phyloP scores from a whole-genome alignment of 352 stramenopile species.

The Phytophthora sansomeana region DNA sequence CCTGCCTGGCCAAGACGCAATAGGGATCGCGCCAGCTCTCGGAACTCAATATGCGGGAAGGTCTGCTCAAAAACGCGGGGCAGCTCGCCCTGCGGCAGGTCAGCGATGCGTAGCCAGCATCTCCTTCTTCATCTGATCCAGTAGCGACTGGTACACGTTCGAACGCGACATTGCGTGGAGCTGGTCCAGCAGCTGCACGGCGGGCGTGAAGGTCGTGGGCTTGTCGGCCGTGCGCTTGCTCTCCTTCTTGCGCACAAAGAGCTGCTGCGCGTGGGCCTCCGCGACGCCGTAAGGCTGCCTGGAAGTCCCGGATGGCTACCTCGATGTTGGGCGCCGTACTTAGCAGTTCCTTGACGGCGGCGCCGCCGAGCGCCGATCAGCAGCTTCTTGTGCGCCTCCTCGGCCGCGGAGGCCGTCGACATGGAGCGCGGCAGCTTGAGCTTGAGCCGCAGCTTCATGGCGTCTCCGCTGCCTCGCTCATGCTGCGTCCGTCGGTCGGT shows the following conservation, averaged over 20 bases:
- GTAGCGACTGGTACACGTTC: slow-evolving; percentile 70
- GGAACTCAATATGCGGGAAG: slow-evolving; percentile 91
- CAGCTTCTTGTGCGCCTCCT: slow-evolving; percentile 50
- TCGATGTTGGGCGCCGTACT: slow-evolving; percentile 87
- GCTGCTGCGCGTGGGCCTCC: slow-evolving; percentile 51
- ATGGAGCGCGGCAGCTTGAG: slow-evolving; percentile 62
- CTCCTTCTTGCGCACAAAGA: slow-evolving; percentile 43
- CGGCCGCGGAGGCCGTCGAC: slow-evolving; percentile 26
- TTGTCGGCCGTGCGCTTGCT: slow-evolving; percentile 23
- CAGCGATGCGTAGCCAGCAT: slow-evolving; percentile 79
- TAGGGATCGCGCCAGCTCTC: slow-evolving; percentile 84
- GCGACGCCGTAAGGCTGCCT: slow-evolving; percentile 68
- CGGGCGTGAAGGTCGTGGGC: slow-evolving; percentile 51
- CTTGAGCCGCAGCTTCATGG: slow-evolving; percentile 56
- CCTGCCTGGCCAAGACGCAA: slow-evolving; percentile 81
- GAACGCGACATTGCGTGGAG: slow-evolving; percentile 73
- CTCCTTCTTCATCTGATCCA: slow-evolving; percentile 72
- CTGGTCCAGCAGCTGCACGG: slow-evolving; percentile 82
- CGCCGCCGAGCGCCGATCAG: slow-evolving; percentile 77
- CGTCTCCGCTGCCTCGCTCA: slow-evolving; percentile 50
- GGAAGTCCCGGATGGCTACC: slow-evolving; percentile 84
- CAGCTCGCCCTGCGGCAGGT: slow-evolving; percentile 76
- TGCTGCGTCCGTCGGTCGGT: slow-evolving; percentile 26
- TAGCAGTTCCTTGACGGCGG: slow-evolving; percentile 83
- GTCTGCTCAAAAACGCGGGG: slow-evolving; percentile 78